phyloP scores from a whole-genome alignment of 768 basidiomycete species.

The Termitomyces sp. region DNA sequence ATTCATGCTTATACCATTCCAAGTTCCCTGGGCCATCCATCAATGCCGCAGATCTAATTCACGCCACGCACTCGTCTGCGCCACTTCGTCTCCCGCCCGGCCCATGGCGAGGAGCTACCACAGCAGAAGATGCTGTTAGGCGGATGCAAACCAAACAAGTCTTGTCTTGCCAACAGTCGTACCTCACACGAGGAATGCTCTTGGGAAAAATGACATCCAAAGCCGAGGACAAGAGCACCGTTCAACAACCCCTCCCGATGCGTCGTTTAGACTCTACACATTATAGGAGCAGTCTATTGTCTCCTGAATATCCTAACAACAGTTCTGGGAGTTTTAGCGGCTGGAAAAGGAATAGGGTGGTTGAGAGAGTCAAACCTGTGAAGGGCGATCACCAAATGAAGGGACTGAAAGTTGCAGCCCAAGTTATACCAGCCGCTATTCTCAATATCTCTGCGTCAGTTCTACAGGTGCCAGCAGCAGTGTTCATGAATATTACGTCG shows the following conservation, averaged over 20 bases:
- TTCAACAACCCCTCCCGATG: neutral
- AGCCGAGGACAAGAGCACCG: neutral
- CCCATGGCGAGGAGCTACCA: neutral
- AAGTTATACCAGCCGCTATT: neutral
- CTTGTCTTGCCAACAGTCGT: neutral
- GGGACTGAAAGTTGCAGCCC: neutral
- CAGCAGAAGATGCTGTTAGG: neutral
- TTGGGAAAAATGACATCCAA: neutral
- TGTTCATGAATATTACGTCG: neutral
- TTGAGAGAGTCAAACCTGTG: neutral
- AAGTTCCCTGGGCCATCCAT: no score
- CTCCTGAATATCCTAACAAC: no score
- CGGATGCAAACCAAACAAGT: neutral
- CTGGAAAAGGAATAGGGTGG: neutral
- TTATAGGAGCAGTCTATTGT: neutral
- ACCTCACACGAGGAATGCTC: neutral
- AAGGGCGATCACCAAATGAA: neutral
- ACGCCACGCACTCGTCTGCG: neutral
- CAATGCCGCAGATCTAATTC: no score
- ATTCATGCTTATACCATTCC: neutral
- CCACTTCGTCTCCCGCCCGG: neutral
- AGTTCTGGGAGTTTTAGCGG: neutral
- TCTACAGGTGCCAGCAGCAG: neutral
- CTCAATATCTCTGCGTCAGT: neutral
- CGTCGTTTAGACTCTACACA: neutral